Evolutionary conservation across 495 filamentous ascomycete species (phyloP), one percentile per base, ranked within the genome.

Genomic region (Clohesyomyces aquaticus): DNA sequence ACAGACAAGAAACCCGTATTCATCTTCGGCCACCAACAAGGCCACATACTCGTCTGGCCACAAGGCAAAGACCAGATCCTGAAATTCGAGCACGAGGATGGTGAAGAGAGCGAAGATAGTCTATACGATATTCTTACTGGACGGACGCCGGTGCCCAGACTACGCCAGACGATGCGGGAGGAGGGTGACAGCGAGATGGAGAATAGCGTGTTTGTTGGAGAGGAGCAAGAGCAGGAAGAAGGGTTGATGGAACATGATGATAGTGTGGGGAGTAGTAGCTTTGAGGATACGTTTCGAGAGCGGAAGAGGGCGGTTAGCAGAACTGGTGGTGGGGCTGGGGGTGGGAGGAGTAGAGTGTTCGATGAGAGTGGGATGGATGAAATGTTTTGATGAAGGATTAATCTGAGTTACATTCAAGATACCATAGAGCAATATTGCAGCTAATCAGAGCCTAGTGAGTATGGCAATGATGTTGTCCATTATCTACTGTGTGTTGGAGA

Each of bases 81-180:
- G 2, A 19, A 32, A 18, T 59, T 65, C 49, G 59, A 66, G 12
- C 18, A 54, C 46, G 56, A 62, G 12, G 54, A 57, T 1, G 58
- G 32, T 3, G 66, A 66, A 1, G 62, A 67, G 38, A 71, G 68
- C 53, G 74, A 75, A 29, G 75, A 77, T 55, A 73, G 70, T 32
- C 56, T 77, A 29, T 69, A 68, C 50, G 72, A 77, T 35, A 65
- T 77, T 22, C 53, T 77, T 3, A 73, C 72, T 1, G 75, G 75
- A 10, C 35, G 71, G 18, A 73, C 56, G 47, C 64, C 63, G 22
- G 38, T 71, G 43, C 68, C 68, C 55, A 43, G 19, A 9, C 29
- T 67, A 23, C 19, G 41, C 3, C 42, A 18, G 9, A 49, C 4
- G 4, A 38, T n/a, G 18, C 11, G 46, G 6, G 41, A 41, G 26